Evolutionary conservation across 2,329 filamentous ascomycete genomes (phyloP).

Genomic region (Cladophialophora chaetospira): DNA sequence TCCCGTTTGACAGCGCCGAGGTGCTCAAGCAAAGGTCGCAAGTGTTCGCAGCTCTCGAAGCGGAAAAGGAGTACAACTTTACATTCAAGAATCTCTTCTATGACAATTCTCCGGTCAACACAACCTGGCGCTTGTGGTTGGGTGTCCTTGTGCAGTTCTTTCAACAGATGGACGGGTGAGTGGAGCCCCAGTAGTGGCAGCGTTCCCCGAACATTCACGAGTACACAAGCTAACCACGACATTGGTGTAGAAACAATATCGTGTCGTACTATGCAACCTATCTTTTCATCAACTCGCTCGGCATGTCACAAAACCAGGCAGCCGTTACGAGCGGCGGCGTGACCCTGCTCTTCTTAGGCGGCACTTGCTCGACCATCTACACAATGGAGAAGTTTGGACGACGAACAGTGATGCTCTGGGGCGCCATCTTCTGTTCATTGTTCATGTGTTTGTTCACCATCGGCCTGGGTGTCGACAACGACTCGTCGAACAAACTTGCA

Average conservation of each 20-base stretch:
- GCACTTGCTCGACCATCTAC: slow-evolving; percentile 24
- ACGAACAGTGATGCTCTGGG: slow-evolving; percentile 22
- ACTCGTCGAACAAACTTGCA: slow-evolving; percentile 19
- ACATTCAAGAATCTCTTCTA: slow-evolving; percentile 22
- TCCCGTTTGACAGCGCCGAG: slow-evolving; percentile 12
- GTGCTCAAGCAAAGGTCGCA: slow-evolving; percentile 19
- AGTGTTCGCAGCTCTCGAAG: slow-evolving; percentile 21
- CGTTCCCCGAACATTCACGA: neutral
- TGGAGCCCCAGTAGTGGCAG: too few relatives aligned
- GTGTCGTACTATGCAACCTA: slow-evolving; percentile 31
- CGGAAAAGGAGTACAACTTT: slow-evolving; percentile 25
- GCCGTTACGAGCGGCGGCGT: slow-evolving; percentile 25
- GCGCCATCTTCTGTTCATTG: slow-evolving; percentile 21
- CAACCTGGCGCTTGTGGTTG: slow-evolving; percentile 25
- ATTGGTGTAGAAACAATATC: slow-evolving; percentile 19
- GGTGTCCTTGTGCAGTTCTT: slow-evolving; percentile 23
- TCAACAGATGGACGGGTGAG: slow-evolving; percentile 24
- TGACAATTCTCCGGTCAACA: slow-evolving; percentile 20
- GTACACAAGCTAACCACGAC: neutral
- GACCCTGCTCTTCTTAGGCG: slow-evolving; percentile 21
- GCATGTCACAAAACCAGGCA: slow-evolving; percentile 29
- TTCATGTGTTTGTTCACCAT: slow-evolving; percentile 26
- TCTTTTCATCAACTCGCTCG: slow-evolving; percentile 30
- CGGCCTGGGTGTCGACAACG: slow-evolving; percentile 22
- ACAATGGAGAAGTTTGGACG: slow-evolving; percentile 23